Percentiles rank a stretch among this genome's conserved stretches.
Conservation (phyloP, 2,329 filamentous ascomycete genomes). For the Arthrobotrys conoides region DNA sequence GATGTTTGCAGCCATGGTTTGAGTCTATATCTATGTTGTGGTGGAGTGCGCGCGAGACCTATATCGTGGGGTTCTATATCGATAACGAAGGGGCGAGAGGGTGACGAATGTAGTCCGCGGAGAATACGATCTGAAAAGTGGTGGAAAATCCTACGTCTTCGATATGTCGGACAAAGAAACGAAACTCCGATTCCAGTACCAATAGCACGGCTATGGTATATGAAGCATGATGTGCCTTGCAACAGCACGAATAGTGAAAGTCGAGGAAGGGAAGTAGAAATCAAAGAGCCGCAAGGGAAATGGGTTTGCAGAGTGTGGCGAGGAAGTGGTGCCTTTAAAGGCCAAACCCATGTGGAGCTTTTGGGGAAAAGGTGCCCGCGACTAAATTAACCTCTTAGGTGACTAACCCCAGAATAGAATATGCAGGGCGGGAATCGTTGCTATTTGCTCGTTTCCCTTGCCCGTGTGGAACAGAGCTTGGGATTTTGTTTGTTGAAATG, state of each 20-base stretch:
- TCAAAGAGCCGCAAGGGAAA: slow-evolving; percentile 45
- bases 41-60: not conserved
- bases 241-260: slow-evolving; percentile 19
- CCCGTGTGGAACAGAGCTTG: slow-evolving; percentile 16
- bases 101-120: not conserved
- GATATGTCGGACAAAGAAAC: not conserved
- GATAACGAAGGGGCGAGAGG: not conserved
- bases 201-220: slow-evolving; percentile 57
- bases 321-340: slow-evolving; percentile 50
- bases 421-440: slow-evolving; percentile 40
- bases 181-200: slow-evolving; percentile 38
- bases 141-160: not conserved
- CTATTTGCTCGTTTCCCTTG: slow-evolving; percentile 37
- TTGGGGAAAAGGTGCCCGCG: not conserved
- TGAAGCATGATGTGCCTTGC: slow-evolving; percentile 38
- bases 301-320: slow-evolving; percentile 22
- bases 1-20: slow-evolving; percentile 47
- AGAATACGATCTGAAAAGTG: not conserved
- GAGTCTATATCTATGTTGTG: not conserved
- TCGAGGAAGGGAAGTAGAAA: too few species aligned
- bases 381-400: not conserved
- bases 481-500: not conserved
- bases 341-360: slow-evolving; percentile 5
- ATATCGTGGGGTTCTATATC: not conserved
- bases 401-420: slow-evolving; percentile 38